Conservation (phyloP, 805 yeast species). For the fission yeast (Schizosaccharomyces pombe) region DNA sequence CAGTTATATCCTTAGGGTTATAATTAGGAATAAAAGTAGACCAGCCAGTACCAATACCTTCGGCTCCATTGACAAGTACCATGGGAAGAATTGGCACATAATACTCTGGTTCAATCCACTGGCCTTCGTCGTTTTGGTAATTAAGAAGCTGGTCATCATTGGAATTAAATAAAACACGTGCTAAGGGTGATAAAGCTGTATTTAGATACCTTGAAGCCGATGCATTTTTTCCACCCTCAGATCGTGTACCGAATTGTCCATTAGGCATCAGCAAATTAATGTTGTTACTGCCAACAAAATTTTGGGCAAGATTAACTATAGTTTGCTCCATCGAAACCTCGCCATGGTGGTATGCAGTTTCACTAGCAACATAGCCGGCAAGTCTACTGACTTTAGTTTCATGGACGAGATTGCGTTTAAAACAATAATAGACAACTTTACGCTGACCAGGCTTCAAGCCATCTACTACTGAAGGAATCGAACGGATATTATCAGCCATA, state of each 20-base stretch:
- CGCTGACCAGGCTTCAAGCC: constrained; percentile 96
- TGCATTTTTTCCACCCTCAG: constrained; percentile 92
- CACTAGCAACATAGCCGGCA: constrained; percentile 71
- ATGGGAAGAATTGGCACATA: constrained; percentile 84
- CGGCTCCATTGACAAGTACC: constrained; percentile 85
- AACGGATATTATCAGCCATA: constrained; percentile 88
- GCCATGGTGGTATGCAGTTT: constrained; percentile 89
- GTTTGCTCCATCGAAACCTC: constrained; percentile 73
- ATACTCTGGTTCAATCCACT: constrained; percentile 86
- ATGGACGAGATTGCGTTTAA: constrained; percentile 47
- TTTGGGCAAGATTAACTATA: constrained; percentile 82
- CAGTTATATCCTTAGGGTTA: constrained; percentile 65
- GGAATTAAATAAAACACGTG: constrained; percentile 53
- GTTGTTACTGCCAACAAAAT: constrained; percentile 81
- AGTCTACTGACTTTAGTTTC: constrained; percentile 81
- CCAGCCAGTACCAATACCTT: constrained; percentile 99
- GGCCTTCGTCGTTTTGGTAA: constrained; percentile 80
- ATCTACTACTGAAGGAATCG: constrained; percentile 81
- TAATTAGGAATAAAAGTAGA: constrained; percentile 77
- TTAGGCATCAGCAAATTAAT: constrained; percentile 64
- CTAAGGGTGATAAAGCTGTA: constrained; percentile 57
- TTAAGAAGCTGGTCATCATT: constrained; percentile 55
- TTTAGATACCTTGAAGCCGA: constrained; percentile 94
- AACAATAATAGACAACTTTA: constrained; percentile 71
- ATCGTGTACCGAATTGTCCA: constrained; percentile 92